phyloP scores from a whole-genome alignment of 768 basidiomycete genomes.

The Termitomyces sp. region DNA sequence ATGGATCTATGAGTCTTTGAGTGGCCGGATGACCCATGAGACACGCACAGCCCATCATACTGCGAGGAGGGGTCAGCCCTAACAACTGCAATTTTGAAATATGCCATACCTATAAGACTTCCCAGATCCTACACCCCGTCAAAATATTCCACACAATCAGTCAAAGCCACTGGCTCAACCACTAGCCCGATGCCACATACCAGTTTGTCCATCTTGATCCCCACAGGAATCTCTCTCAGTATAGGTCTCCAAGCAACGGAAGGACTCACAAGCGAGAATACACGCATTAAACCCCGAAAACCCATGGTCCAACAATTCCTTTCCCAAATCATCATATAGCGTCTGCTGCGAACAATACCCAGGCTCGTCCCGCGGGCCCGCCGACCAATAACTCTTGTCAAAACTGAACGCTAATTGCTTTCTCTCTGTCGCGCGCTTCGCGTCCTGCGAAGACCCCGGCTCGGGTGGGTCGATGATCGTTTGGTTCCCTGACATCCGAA shows the following conservation, averaged over 20 bases:
- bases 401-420: slow-evolving; percentile 90
- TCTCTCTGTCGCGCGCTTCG: slow-evolving; percentile 83
- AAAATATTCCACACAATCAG: slow-evolving; percentile 1
- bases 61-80: slow-evolving; percentile 22
- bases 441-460: slow-evolving; percentile 54
- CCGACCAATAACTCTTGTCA: slow-evolving; percentile 98
- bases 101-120: slow-evolving; percentile 84
- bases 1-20: slow-evolving; percentile 2
- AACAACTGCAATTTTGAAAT: background rate
- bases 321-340: slow-evolving; percentile 89
- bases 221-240: background rate
- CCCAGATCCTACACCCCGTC: slow-evolving; percentile 61
- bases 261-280: slow-evolving; percentile 91
- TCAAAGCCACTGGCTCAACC: background rate
- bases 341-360: slow-evolving; percentile 93
- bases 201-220: slow-evolving; percentile 71
- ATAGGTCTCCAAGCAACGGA: background rate
- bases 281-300: slow-evolving; percentile 98
- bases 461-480: slow-evolving; percentile 92
- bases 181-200: slow-evolving; percentile 36
- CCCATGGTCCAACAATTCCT: slow-evolving; percentile 90
- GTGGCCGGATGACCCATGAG: background rate
- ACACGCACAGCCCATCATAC: slow-evolving; percentile 93
- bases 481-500: slow-evolving; percentile 93
- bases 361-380: slow-evolving; percentile 83